Conservation (phyloP, 2,329 filamentous ascomycete species). For the Fusarium sterilihyphosum region DNA sequence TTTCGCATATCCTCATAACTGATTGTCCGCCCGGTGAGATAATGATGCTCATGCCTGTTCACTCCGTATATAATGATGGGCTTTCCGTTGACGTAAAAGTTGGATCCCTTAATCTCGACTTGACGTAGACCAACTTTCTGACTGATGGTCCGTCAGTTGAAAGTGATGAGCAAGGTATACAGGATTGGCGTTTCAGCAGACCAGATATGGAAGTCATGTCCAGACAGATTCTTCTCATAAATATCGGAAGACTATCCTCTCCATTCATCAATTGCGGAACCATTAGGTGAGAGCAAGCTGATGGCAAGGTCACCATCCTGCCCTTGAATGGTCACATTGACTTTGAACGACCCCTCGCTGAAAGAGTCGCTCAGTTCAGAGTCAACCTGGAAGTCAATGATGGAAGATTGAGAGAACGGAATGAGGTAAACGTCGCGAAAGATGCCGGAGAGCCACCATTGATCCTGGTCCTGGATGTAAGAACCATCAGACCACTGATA, state of each 20-base stretch:
- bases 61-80: constrained; percentile 73
- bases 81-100: constrained; percentile 72
- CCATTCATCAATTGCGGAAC: constrained; percentile 42
- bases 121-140: constrained; percentile 72
- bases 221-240: constrained; percentile 52
- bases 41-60: constrained; percentile 77
- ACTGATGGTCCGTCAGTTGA: constrained; percentile 50
- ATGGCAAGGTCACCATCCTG: constrained; percentile 53
- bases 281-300: constrained; percentile 51
- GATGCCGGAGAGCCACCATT: constrained; percentile 72
- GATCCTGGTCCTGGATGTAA: constrained; percentile 77
- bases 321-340: constrained; percentile 57
- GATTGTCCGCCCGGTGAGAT: constrained; percentile 68
- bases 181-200: constrained; percentile 74
- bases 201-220: constrained; percentile 69
- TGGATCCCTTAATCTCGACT: constrained; percentile 68
- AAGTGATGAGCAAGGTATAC: constrained; percentile 60
- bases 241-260: constrained; percentile 42
- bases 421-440: constrained; percentile 76
- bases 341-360: constrained; percentile 61
- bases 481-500: constrained; percentile 78
- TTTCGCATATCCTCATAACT: constrained; percentile 67
- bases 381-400: constrained; percentile 57
- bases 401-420: constrained; percentile 63
- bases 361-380: constrained; percentile 66